Base-by-base conservation (phyloP, 257 asterid species). In the Jacaranda copaia region DNA sequence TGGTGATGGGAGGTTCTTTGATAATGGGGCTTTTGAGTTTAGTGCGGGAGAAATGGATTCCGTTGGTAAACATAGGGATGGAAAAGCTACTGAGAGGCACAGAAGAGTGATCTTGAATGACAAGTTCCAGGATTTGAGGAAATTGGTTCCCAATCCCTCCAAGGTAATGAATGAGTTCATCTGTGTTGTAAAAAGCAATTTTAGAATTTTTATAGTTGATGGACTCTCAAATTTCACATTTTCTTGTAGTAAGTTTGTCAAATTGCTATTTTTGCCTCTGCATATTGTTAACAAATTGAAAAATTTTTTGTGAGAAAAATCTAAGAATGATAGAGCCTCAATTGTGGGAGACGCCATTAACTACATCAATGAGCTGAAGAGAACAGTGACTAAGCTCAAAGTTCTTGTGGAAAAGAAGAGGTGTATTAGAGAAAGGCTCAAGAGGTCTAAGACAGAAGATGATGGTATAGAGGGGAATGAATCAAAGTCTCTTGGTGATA, bases 11-110 rank as follows among this genome's bases (percentile, higher is more conserved):
- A 84, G 86, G 67, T 73, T 66, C 58, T 85, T 79, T 70, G 89
- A 88, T 20, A 85, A 83, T 66, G 92, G 94, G 38, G 87, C 86
- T 40, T 90, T 89, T 53, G 97, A 91, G 79, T 90, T 95, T 36
- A 60, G 85, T 13, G 82, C 89, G 0, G 87, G 86, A 0, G 93
- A 90, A 18, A 85, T 93, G 83, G 88, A 86, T 69, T 81, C 82
- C 69, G 53, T 83, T 6, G 88, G 79, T 4, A 87, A 87, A 55
- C 86, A 81, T 8, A 83, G 88, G 40, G 89, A 87, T 45, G 92
- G 89, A 0, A 96, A 89, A 68, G 77, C 94, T 25, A 93, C 99
- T 19, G 99, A 91, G 81, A 93, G 83, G 86, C 90, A 93, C 60
- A 85, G 97, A 74, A 91, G 98, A 81, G 90, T 87, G 10, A 89